These are phyloP conservation scores for Planoprotostelium fungivorum DNA, from an alignment of 78 protist genomes.

Conservation along the genomic window DNA sequence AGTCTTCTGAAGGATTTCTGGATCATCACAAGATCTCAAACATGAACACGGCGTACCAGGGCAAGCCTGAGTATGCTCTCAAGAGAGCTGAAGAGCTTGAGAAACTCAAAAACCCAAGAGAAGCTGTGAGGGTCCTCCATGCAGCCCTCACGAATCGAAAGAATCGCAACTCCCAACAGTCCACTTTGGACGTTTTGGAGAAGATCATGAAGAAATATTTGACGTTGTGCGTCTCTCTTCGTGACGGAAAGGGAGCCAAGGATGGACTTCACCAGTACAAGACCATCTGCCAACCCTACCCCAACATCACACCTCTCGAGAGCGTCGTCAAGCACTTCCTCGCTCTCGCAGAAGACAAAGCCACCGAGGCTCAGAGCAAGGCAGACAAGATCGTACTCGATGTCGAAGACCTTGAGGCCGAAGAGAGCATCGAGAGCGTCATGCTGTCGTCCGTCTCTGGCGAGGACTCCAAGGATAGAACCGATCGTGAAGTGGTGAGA, in stretches of 20 bases:
- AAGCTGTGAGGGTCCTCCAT: background rate
- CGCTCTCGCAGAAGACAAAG: constrained; percentile 31
- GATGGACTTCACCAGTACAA: constrained; percentile 63
- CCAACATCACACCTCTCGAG: constrained; percentile 29
- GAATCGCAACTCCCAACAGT: background rate
- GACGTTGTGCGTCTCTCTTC: background rate
- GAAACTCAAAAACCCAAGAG: background rate
- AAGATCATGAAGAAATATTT: background rate
- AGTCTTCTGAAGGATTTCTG: background rate
- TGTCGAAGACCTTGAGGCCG: constrained; percentile 8
- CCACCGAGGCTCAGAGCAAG: constrained; percentile 18
- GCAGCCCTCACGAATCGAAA: background rate
- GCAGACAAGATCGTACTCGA: constrained; percentile 5
- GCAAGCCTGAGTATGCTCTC: background rate
- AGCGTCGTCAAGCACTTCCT: constrained; percentile 25
- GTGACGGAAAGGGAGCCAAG: constrained; percentile 10
- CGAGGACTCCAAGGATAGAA: constrained; percentile 6
- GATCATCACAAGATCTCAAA: background rate
- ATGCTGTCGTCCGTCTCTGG: constrained; percentile 6
- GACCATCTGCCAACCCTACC: constrained; percentile 37
- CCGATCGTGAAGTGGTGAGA: constrained; percentile 16
- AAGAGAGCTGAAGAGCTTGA: background rate
- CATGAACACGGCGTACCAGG: background rate
- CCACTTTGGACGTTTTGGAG: background rate
- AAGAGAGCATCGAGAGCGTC: constrained; percentile 4